Conservation (phyloP, 192 early-diverging fungal genomes). For the Piromyces sp. region DNA sequence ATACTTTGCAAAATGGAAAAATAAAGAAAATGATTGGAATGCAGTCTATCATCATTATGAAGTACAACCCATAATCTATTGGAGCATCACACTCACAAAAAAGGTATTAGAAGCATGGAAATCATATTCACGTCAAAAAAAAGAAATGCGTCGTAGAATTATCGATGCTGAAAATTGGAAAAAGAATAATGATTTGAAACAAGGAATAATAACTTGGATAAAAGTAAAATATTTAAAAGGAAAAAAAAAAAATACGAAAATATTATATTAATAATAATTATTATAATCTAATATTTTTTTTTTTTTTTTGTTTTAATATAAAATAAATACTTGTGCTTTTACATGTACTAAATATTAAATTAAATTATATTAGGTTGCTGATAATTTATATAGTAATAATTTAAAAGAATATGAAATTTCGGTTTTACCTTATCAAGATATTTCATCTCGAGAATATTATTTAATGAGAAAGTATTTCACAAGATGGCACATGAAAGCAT, state of each 20-base stretch:
- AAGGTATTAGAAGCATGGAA: neutral
- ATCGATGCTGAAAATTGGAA: neutral
- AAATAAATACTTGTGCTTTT: too few relatives aligned
- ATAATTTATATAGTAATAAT: neutral
- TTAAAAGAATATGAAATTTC: neutral
- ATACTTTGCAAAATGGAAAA: neutral
- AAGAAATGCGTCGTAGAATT: neutral
- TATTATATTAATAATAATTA: too few relatives aligned
- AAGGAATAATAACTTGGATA: neutral
- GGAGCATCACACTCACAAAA: neutral
- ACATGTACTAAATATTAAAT: too few relatives aligned
- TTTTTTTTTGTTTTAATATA: neutral
- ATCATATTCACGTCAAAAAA: neutral
- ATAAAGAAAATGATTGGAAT: neutral
- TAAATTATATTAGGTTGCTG: too few relatives aligned
- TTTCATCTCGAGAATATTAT: neutral
- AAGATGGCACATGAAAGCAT: neutral
- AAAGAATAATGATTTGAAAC: neutral
- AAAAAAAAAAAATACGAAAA: too few relatives aligned
- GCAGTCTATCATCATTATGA: neutral
- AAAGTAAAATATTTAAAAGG: too few relatives aligned
- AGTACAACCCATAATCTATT: neutral
- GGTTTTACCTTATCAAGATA: neutral
- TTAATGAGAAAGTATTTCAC: neutral
- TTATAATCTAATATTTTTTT: neutral